phyloP scores from a whole-genome alignment of 768 basidiomycete genomes.

The Pholiota conissans region DNA sequence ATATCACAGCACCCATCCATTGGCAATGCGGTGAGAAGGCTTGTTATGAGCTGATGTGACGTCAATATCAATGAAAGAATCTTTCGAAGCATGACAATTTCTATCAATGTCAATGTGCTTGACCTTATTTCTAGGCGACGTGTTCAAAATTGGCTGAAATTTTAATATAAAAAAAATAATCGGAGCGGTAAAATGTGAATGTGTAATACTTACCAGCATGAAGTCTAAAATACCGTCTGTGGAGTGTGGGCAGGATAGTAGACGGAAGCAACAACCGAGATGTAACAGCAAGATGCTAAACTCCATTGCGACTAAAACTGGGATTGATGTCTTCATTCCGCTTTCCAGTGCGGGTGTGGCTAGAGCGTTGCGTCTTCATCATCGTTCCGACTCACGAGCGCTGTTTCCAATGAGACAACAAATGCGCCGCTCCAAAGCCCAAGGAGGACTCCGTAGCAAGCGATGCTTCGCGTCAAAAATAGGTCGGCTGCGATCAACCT shows the following conservation, averaged over 20 bases:
- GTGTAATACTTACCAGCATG: not conserved
- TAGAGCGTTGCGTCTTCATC: not conserved
- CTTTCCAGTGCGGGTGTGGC: not conserved
- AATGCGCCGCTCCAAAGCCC: not conserved
- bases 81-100: too few relatives aligned
- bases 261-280: not conserved
- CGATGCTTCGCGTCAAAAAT: not conserved
- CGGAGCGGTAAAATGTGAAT: too few relatives aligned
- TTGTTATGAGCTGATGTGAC: too few relatives aligned
- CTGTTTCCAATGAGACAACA: not conserved
- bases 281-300: not conserved
- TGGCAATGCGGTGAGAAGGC: too few relatives aligned
- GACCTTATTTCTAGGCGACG: too few relatives aligned
- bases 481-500: not conserved
- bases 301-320: not conserved
- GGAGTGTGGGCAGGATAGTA: not conserved
- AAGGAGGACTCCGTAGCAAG: not conserved
- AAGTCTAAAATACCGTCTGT: not conserved
- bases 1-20: too few relatives aligned
- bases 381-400: not conserved
- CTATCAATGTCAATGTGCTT: too few relatives aligned
- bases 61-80: too few relatives aligned
- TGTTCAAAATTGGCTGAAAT: not conserved
- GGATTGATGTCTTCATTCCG: not conserved
- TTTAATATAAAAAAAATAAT: not conserved